Evolutionary conservation across 345 rosid species (phyloP), one percentile per base, ranked within the genome.

Genomic region (Reutealis trisperma): DNA sequence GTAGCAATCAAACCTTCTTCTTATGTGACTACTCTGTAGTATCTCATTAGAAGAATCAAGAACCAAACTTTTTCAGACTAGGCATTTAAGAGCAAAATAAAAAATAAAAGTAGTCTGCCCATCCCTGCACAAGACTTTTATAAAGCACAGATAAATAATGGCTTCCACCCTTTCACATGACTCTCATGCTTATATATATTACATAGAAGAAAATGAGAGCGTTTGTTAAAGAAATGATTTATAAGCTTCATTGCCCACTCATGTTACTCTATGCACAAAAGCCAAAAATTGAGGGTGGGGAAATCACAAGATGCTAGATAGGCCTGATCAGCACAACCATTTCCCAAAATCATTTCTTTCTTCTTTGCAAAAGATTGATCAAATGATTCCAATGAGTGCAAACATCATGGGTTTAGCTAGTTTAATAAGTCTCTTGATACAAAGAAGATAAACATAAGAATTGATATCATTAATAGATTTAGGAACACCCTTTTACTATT

Each of bases 231-330:
- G 73, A 59, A 81, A 83, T 82, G 41, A 80, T 84, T 84, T 79
- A 14, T 77, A 59, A 76, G 25, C 67, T 67, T 72, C 80, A 78
- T 68, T 68, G 37, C 42, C 45, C 77, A 49, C 74, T 70, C 60
- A 64, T 1, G 51, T 68, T 60, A 15, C 75, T 49, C 18, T 52
- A 66, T 37, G 64, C 32, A 6, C 27, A 78, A 87, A 83, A 85
- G 88, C 90, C 88, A 76, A 78, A 73, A 76, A 80, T 82, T 71
- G 19, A 75, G 88, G 81, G 24, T 75, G 70, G 75, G 72, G 73
- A 49, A 6, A 44, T 45, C 47, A 49, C 19, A 12, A 16, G 24
- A 45, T 42, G n/a, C 21, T 1, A 49, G 0, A 25, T 32, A 42
- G 60, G 52, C 75, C 45, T 54, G n/a, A n/a, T n/a, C 45, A 7